A percentile compares a stretch with the other conserved stretches of the same genome.
These are phyloP conservation scores for Groenewaldozyma auringiensis DNA, from an alignment of 1,139 yeast species.

Conservation along the genomic window DNA sequence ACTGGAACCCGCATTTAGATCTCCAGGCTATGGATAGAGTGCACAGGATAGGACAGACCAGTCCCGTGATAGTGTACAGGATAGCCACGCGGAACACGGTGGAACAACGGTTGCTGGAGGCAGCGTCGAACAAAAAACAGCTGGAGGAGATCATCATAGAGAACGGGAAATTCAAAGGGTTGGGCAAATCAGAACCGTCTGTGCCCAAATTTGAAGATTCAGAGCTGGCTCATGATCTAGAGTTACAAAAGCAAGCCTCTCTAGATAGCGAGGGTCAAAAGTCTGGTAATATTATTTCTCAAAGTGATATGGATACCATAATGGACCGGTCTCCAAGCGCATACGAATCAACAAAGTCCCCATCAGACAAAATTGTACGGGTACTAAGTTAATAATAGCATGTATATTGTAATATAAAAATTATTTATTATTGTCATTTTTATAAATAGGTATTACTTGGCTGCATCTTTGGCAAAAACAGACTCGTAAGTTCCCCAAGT, in stretches of 20 bases:
- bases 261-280: constrained; percentile 20
- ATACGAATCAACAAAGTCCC: constrained; percentile 29
- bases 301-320: constrained; percentile 45
- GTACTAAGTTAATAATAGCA: too few relatives aligned
- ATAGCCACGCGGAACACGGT: constrained; percentile 69
- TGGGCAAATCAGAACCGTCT: constrained; percentile 21
- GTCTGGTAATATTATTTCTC: constrained; percentile 20
- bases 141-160: constrained; percentile 79
- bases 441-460: too few relatives aligned
- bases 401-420: too few relatives aligned
- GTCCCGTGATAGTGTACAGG: constrained; percentile 75
- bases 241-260: not conserved
- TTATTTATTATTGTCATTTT: too few relatives aligned
- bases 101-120: constrained; percentile 71
- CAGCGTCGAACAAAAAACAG: constrained; percentile 70
- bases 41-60: constrained; percentile 84
- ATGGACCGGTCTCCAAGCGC: constrained; percentile 46
- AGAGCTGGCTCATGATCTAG: constrained; percentile 21
- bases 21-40: constrained; percentile 94
- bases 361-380: not conserved
- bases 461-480: not conserved
- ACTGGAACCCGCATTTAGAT: constrained; percentile 97
- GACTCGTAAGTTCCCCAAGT: not conserved
- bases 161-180: constrained; percentile 66
- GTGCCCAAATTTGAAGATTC: constrained; percentile 24